Conservation (phyloP, 345 rosid species). For the Euphorbia pulcherrima region DNA sequence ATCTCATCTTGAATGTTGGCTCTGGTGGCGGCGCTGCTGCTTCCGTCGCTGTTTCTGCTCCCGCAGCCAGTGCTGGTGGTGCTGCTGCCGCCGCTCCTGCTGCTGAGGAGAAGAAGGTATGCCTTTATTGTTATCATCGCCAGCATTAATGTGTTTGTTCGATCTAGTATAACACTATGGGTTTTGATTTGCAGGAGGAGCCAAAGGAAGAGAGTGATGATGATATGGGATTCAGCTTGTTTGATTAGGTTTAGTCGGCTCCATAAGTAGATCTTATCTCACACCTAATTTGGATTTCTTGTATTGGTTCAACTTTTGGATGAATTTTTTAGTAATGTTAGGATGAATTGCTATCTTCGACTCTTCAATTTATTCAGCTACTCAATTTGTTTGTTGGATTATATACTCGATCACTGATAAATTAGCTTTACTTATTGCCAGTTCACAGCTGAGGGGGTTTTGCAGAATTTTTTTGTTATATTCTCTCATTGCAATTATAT, state of each 20-base stretch:
- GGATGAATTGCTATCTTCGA: not conserved
- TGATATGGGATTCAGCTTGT: constrained; percentile 31
- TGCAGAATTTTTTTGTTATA: not conserved
- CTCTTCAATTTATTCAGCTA: not conserved
- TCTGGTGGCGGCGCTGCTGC: constrained; percentile 45
- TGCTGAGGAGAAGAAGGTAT: constrained; percentile 41
- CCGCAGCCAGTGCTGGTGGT: constrained; percentile 25
- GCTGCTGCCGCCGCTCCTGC: constrained; percentile 39
- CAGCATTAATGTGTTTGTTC: not conserved
- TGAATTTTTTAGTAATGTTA: not conserved
- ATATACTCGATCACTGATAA: not conserved
- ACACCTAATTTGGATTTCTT: not conserved
- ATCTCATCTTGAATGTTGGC: constrained; percentile 48
- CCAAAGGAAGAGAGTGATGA: constrained; percentile 30
- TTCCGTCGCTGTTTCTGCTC: constrained; percentile 28
- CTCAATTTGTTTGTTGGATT: not conserved
- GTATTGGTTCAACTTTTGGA: not conserved
- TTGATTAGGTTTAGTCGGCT: constrained; percentile 18
- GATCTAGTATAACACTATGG: not conserved
- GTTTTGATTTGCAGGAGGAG: constrained; percentile 20
- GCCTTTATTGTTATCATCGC: not conserved
- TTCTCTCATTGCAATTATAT: not conserved
- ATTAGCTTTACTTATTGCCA: not conserved
- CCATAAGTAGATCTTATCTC: not conserved
- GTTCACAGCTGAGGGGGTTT: not conserved